Conservation (phyloP, 305 asterid species). For the Euphrasia arctica region DNA sequence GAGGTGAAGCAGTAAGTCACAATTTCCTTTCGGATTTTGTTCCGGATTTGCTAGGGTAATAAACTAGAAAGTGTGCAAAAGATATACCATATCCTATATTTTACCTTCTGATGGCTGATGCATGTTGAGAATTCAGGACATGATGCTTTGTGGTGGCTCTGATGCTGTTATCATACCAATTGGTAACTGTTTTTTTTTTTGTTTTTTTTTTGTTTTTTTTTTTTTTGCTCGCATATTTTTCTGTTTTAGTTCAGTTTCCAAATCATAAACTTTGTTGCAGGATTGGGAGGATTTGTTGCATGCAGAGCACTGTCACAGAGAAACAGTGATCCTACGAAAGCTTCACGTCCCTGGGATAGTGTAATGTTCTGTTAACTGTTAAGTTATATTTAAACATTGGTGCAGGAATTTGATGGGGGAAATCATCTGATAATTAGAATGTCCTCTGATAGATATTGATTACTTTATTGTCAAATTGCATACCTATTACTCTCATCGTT, state of each 20-base stretch:
- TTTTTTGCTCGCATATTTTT: constrained; percentile 11
- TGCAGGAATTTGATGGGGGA: constrained; percentile 21
- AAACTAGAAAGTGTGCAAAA: constrained; percentile 8
- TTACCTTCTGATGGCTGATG: constrained; percentile 17
- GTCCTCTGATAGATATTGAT: neutral
- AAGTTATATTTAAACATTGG: constrained; percentile 23
- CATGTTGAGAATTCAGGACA: constrained; percentile 56
- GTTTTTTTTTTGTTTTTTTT: constrained; percentile 17
- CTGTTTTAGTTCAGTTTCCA: constrained; percentile 1
- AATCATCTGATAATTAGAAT: constrained; percentile 12
- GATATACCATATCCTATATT: constrained; percentile 9
- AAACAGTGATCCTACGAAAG: constrained; percentile 72
- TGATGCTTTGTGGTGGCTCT: constrained; percentile 99
- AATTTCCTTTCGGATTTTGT: constrained; percentile 23
- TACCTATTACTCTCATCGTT: constrained; percentile 4
- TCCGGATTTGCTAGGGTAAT: constrained; percentile 12
- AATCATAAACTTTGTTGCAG: constrained; percentile 33
- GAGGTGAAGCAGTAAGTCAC: constrained; percentile 93
- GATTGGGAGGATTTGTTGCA: constrained; percentile 53
- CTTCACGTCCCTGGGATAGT: constrained; percentile 95
- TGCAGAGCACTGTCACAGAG: constrained; percentile 50
- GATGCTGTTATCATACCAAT: constrained; percentile 87
- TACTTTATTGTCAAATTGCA: constrained; percentile 13
- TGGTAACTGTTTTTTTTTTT: constrained; percentile 33
- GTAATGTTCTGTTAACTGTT: constrained; percentile 48